Conservation (phyloP, 169 alveolate species). For the Plasmodium blacklocki region DNA sequence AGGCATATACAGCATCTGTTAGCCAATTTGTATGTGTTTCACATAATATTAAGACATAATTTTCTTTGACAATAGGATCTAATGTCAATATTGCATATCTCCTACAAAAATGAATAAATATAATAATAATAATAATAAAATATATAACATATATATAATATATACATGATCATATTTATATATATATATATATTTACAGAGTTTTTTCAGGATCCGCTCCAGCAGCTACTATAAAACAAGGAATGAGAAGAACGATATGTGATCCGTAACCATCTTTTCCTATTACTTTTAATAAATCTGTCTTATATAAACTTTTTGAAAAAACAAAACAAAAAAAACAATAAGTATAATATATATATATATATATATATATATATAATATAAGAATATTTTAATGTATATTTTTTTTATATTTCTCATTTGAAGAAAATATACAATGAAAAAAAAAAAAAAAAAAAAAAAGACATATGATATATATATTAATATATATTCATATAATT, state of each 20-base stretch:
- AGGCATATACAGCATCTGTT: constrained; percentile 52
- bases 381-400: background rate
- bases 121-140: background rate
- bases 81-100: constrained; percentile 62
- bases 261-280: constrained; percentile 71
- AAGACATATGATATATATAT: background rate
- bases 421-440: background rate
- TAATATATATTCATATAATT: background rate
- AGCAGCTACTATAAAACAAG: constrained; percentile 67
- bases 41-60: constrained; percentile 53
- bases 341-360: background rate
- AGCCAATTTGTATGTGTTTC: constrained; percentile 72
- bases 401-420: too few relatives aligned
- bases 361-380: too few relatives aligned
- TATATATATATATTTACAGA: constrained; percentile 19
- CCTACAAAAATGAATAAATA: background rate
- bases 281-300: constrained; percentile 54
- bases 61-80: constrained; percentile 62
- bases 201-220: constrained; percentile 69
- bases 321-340: background rate
- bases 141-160: background rate
- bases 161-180: background rate
- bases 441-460: constrained; percentile 8
- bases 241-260: constrained; percentile 57
- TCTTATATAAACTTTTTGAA: constrained; percentile 26